These are phyloP conservation scores for Pichia thaimueangensis DNA, from an alignment of 805 yeast genomes.

Conservation along the genomic window DNA sequence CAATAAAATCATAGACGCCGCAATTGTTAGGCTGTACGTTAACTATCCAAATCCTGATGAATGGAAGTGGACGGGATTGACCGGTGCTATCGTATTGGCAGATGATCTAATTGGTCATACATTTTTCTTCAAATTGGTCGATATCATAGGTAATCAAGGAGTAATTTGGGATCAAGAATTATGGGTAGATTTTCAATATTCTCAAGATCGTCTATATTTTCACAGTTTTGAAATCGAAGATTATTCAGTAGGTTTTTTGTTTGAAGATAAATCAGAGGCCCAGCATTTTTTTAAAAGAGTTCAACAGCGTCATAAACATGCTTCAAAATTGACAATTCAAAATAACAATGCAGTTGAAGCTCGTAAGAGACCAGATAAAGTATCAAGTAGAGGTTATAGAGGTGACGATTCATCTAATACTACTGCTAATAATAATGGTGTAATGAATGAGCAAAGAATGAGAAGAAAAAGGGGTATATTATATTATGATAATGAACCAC, in stretches of 20 bases:
- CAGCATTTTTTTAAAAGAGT: constrained; percentile 78
- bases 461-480: constrained; percentile 52
- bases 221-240: constrained; percentile 93
- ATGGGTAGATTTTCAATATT: constrained; percentile 79
- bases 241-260: constrained; percentile 77
- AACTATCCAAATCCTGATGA: constrained; percentile 77
- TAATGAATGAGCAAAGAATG: constrained; percentile 44
- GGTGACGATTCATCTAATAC: constrained; percentile 38
- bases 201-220: constrained; percentile 92
- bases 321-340: constrained; percentile 74
- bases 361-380: constrained; percentile 41
- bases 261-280: constrained; percentile 87
- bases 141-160: constrained; percentile 73
- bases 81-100: constrained; percentile 81
- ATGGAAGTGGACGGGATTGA: constrained; percentile 85
- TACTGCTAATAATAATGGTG: not conserved
- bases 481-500: constrained; percentile 74
- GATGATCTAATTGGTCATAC: constrained; percentile 95
- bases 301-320: constrained; percentile 68
- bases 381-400: constrained; percentile 51
- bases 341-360: constrained; percentile 86
- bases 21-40: constrained; percentile 82
- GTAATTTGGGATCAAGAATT: constrained; percentile 97
- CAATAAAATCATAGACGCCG: constrained; percentile 83
- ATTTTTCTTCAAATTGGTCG: constrained; percentile 83